A percentile compares a stretch with the other conserved stretches of the same genome.
These are phyloP conservation scores for Puccinia triticina DNA, from an alignment of 1,284 basidiomycete species.

Conservation along the genomic window DNA sequence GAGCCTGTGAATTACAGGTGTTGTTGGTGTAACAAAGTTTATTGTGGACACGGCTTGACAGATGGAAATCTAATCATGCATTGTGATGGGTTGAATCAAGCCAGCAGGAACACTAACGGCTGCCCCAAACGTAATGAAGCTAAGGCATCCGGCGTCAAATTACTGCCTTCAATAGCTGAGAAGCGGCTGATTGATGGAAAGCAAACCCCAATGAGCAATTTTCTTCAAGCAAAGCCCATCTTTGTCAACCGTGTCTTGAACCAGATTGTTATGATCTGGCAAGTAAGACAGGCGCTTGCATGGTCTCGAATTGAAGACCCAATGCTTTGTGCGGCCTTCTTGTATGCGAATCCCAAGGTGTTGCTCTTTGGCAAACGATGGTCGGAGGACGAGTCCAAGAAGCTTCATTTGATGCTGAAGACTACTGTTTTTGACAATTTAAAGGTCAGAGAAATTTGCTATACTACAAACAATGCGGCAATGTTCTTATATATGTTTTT, in stretches of 20 bases:
- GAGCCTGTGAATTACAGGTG: neutral
- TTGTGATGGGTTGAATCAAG: constrained; percentile 14
- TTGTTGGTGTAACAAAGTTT: neutral
- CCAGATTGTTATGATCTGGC: no score
- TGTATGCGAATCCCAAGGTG: neutral
- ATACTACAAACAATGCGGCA: neutral
- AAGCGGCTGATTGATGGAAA: no score
- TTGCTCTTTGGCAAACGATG: no score
- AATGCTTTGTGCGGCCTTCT: neutral
- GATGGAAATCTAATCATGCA: neutral
- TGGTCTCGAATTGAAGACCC: constrained; percentile 16
- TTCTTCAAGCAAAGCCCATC: no score
- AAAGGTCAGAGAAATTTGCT: neutral
- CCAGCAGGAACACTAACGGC: neutral
- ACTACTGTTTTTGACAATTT: neutral
- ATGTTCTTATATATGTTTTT: no score
- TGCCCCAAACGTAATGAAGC: no score
- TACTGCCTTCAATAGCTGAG: neutral
- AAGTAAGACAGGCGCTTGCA: neutral
- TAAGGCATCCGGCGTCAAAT: neutral
- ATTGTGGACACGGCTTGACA: neutral
- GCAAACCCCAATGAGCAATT: no score
- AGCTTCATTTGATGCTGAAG: neutral
- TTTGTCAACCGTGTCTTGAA: no score
- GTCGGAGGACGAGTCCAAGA: neutral